Conservation (phyloP, 2,329 filamentous ascomycete species). For the Aspergillus alliaceus region DNA sequence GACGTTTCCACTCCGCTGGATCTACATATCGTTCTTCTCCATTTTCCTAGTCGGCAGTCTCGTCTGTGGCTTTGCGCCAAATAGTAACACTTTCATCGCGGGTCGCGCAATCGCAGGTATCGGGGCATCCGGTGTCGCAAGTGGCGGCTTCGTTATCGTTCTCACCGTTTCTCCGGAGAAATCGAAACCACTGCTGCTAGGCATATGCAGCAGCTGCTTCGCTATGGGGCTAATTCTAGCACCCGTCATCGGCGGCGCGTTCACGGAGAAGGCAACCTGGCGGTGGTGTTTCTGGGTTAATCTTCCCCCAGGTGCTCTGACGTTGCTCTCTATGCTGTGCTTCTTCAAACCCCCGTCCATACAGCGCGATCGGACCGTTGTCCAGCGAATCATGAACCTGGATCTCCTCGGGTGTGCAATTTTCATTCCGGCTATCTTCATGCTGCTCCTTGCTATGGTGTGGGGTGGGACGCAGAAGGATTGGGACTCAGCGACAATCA, state of each 20-base stretch:
- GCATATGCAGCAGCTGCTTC: not conserved
- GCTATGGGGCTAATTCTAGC: not conserved
- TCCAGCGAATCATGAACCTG: not conserved
- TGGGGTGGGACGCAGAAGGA: not conserved
- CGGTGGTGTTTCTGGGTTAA: not conserved
- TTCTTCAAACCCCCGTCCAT: no score
- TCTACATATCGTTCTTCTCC: no score
- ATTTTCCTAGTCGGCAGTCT: no score
- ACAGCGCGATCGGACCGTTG: no score
- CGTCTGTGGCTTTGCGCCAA: no score
- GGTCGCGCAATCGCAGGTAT: no score
- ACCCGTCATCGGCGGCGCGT: not conserved
- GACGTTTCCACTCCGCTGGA: no score
- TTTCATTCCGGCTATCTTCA: not conserved
- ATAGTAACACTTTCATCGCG: no score
- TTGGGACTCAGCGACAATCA: not conserved
- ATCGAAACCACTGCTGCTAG: no score
- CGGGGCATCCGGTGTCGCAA: no score
- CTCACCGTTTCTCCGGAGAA: no score
- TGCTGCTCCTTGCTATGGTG: not conserved
- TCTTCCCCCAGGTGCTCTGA: not conserved
- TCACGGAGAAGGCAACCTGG: not conserved
- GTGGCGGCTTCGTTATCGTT: no score
- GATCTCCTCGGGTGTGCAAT: not conserved
- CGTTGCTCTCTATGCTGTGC: not conserved